Conservation (phyloP, 2,329 filamentous ascomycete genomes). For the Trichophyton equinum region DNA sequence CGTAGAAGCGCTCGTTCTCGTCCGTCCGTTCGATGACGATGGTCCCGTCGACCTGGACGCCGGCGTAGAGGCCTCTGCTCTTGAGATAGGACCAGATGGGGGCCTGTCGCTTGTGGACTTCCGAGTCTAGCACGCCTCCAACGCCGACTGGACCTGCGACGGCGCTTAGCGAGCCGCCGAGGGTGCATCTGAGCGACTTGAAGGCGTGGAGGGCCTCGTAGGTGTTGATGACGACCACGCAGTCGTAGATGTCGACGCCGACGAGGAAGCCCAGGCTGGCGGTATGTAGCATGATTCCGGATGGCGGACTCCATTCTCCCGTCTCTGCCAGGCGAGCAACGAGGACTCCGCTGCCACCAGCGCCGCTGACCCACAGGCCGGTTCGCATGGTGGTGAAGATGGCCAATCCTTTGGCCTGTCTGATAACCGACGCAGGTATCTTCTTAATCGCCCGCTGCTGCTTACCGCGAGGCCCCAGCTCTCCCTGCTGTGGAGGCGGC, state of each 20-base stretch:
- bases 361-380: conserved; percentile 81
- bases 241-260: conserved; percentile 91
- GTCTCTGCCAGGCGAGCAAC: conserved; percentile 67
- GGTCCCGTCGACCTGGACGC: conserved; percentile 75
- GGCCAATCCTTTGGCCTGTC: conserved; percentile 77
- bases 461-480: conserved; percentile 45
- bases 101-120: conserved; percentile 54
- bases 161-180: conserved; percentile 70
- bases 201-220: conserved; percentile 73
- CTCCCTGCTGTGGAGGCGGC: conserved; percentile 12
- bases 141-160: conserved; percentile 64
- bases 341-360: conserved; percentile 77
- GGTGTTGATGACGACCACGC: conserved; percentile 83
- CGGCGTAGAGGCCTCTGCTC: conserved; percentile 76
- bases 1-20: conserved; percentile 79
- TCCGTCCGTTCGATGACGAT: conserved; percentile 75
- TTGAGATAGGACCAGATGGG: conserved; percentile 81
- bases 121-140: conserved; percentile 59
- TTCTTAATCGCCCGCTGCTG: conserved; percentile 61
- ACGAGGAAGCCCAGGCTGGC: conserved; percentile 78
- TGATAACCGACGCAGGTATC: conserved; percentile 74
- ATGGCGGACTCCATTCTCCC: conserved; percentile 82
- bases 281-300: conserved; percentile 81
- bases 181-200: conserved; percentile 61
- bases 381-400: conserved; percentile 95